Conservation (phyloP, 441 rosid genomes). For the Metrosideros polymorpha region DNA sequence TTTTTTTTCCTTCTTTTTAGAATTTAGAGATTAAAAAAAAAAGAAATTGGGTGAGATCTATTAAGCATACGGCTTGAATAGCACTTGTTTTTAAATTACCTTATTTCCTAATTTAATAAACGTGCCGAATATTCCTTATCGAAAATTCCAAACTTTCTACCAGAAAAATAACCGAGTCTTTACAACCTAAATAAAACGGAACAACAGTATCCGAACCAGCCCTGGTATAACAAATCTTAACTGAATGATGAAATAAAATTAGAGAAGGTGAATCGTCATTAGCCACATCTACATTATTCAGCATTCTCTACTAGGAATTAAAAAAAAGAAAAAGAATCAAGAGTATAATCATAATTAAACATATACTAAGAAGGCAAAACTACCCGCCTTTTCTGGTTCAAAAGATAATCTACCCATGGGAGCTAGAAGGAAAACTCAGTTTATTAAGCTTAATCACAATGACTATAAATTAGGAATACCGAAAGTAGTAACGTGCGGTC, state of each 20-base stretch:
- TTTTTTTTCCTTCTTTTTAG: background rate
- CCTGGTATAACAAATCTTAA: background rate
- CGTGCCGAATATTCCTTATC: background rate
- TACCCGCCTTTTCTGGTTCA: background rate
- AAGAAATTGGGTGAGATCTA: background rate
- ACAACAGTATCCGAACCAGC: background rate
- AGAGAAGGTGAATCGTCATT: background rate
- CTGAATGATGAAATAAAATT: background rate
- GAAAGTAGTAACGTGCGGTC: no score
- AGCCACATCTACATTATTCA: background rate
- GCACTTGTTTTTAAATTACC: background rate
- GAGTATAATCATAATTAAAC: background rate
- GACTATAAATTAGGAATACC: background rate
- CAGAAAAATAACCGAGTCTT: background rate
- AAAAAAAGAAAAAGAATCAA: background rate
- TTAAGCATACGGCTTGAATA: background rate
- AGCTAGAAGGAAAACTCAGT: background rate
- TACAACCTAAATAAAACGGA: background rate
- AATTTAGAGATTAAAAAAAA: background rate
- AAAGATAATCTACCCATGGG: background rate
- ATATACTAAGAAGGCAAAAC: background rate
- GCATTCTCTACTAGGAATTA: background rate
- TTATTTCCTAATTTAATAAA: background rate
- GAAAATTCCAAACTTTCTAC: background rate
- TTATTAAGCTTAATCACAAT: background rate